phyloP scores from a whole-genome alignment of 805 yeast species.

The baker's yeast (Saccharomyces cerevisiae) region DNA sequence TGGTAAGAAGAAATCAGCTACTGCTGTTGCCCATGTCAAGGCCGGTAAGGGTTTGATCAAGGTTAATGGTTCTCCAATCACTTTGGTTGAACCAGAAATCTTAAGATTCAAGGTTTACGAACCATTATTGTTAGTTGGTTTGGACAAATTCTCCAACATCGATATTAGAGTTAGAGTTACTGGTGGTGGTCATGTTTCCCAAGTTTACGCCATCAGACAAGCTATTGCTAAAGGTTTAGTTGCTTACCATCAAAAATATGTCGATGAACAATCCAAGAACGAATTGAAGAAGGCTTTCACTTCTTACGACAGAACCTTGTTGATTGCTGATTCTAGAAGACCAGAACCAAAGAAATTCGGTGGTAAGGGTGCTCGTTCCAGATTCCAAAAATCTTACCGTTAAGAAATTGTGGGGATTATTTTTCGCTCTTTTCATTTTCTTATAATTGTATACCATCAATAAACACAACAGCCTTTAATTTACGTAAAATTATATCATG shows the following conservation, averaged over 20 bases:
- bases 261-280: conserved; percentile 98
- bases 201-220: conserved; percentile 99
- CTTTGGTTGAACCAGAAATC: conserved; percentile 98
- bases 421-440: conserved; percentile 86
- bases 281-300: conserved; percentile 97
- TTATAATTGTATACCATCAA: conserved; percentile 65
- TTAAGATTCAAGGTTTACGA: conserved; percentile 99
- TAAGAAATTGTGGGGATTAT: conserved; percentile 58
- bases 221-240: conserved; percentile 99
- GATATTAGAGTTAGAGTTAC: conserved; percentile 98
- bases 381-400: conserved; percentile 99
- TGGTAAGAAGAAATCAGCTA: conserved; percentile 99
- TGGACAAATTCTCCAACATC: conserved; percentile 96
- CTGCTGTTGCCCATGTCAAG: conserved; percentile 99
- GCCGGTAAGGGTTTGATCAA: conserved; percentile 99
- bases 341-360: conserved; percentile 99
- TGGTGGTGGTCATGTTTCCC: conserved; percentile 99
- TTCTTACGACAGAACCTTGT: conserved; percentile 97
- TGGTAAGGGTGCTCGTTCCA: conserved; percentile 99
- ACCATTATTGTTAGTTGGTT: conserved; percentile 95
- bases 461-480: conserved; percentile 28
- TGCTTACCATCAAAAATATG: conserved; percentile 99
- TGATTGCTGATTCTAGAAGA: conserved; percentile 99
- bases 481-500: conserved; percentile 2
- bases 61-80: conserved; percentile 98